These are phyloP conservation scores for Penicillium vulpinum DNA, from an alignment of 2,329 filamentous ascomycete genomes.

Conservation along the genomic window DNA sequence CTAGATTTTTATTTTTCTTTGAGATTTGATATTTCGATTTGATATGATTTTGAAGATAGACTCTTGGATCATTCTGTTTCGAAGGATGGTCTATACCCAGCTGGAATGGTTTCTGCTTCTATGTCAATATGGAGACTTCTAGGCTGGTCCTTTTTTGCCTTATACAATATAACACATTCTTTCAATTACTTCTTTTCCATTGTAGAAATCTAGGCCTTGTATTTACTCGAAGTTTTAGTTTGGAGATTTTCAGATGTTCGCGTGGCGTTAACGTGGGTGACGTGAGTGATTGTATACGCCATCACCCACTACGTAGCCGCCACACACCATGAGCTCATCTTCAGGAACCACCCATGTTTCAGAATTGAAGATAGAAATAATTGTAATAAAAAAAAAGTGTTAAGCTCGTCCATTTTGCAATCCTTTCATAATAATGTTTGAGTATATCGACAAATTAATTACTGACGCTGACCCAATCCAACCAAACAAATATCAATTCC, in stretches of 20 bases:
- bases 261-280: constrained; percentile 8
- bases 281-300: constrained; percentile 7
- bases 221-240: not conserved
- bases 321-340: not conserved
- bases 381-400: not conserved
- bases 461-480: not conserved
- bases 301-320: not conserved
- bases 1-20: constrained; percentile 22
- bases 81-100: constrained; percentile 17
- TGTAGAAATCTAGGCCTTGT: not conserved
- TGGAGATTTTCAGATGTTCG: not conserved
- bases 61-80: constrained; percentile 4
- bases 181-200: not conserved
- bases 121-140: constrained; percentile 14
- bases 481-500: not conserved
- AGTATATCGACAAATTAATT: constrained; percentile 10
- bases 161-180: constrained; percentile 10
- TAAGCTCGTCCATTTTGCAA: not conserved
- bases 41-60: constrained; percentile 11
- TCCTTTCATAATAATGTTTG: not conserved
- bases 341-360: not conserved
- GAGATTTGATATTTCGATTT: constrained; percentile 4
- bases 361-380: not conserved
- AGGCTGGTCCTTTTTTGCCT: constrained; percentile 10
- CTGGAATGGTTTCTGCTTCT: constrained; percentile 16